Evolutionary conservation across 495 filamentous ascomycete species (phyloP), one percentile per base, ranked within the genome.

Genomic region (Paragyromitra xinjiangensis): DNA sequence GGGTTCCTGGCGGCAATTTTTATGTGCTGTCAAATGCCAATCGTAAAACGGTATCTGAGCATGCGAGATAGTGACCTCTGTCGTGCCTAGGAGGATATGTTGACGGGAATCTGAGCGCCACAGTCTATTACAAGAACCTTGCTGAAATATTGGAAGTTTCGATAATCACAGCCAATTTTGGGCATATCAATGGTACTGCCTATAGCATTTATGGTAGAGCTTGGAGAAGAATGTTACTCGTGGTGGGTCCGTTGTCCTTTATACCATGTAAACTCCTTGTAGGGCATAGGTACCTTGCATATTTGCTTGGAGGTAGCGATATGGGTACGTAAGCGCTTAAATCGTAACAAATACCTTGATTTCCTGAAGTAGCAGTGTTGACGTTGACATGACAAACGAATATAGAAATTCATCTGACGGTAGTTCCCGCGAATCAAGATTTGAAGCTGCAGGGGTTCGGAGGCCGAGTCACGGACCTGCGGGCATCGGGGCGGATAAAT

Each of bases 401-500:
- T 22, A 40, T 7, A 48, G 40, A 56, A 74, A 51, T 44, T 42
- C 59, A 37, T 64, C 50, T 34, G 16, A 64, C 59, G 59, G 73
- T n/a, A 37, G 29, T 62, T 63, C 45, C 72, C 66, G 51, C 40
- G 58, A 61, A 66, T 65, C 50, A 77, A 65, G 73, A 58, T 66
- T 59, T 65, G 61, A 40, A 56, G 44, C 69, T 65, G 69, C 61
- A 77, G 74, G 74, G 74, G 51, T 50, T 34, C 62, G 16, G 68
- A 65, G 58, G 8, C 55, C 50, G 22, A 73, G 58, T 73, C 61
- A 65, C 70, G 61, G 61, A 44, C 69, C 72, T 63, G 19, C 55
- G 55, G 29, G 42, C 22, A 40, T 42, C 34, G 45, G 62, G 39
- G 71, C 66, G 68, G 73, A 65, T 76, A 77, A 71, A 77, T 73